These are phyloP conservation scores for Fusarium bactridioides DNA, from an alignment of 2,329 filamentous ascomycete genomes.

Conservation along the genomic window DNA sequence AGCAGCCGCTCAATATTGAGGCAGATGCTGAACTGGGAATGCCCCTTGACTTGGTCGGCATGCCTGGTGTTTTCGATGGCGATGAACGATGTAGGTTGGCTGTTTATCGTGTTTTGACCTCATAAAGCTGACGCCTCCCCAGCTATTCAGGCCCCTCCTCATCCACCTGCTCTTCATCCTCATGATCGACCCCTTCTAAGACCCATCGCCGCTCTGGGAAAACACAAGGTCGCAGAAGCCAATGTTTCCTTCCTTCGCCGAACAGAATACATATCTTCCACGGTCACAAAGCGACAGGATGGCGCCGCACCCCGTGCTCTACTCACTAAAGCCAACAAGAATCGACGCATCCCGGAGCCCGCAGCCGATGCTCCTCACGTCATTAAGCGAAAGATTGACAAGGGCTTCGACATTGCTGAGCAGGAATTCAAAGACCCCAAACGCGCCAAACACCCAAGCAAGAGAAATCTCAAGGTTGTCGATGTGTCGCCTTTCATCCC, in stretches of 20 bases:
- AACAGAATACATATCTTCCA: conserved; percentile 90
- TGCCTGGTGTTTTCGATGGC: conserved; percentile 93
- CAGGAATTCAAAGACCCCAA: conserved; percentile 62
- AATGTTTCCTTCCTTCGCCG: conserved; percentile 93
- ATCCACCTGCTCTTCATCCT: conserved; percentile 77
- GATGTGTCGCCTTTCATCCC: conserved; percentile 69
- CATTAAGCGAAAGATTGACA: conserved; percentile 74
- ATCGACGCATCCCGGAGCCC: conserved; percentile 61
- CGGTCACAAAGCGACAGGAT: conserved; percentile 58
- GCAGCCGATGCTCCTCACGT: conserved; percentile 69
- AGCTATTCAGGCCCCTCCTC: conserved; percentile 84
- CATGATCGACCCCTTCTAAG: conserved; percentile 85
- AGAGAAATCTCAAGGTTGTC: conserved; percentile 64
- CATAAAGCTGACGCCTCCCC: conserved; percentile 14
- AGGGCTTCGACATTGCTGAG: conserved; percentile 65
- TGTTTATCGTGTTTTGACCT: not conserved
- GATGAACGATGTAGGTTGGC: conserved; percentile 80
- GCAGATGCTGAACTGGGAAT: conserved; percentile 97
- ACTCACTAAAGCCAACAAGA: conserved; percentile 46
- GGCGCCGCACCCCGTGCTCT: conserved; percentile 54
- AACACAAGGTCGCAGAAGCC: conserved; percentile 77
- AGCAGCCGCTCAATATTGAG: conserved; percentile 95
- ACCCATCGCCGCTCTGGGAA: conserved; percentile 84
- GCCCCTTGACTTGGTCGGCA: conserved; percentile 93
- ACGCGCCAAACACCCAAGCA: conserved; percentile 65